phyloP scores from a whole-genome alignment of 495 filamentous ascomycete species.

The Lasiosphaeria ovina region DNA sequence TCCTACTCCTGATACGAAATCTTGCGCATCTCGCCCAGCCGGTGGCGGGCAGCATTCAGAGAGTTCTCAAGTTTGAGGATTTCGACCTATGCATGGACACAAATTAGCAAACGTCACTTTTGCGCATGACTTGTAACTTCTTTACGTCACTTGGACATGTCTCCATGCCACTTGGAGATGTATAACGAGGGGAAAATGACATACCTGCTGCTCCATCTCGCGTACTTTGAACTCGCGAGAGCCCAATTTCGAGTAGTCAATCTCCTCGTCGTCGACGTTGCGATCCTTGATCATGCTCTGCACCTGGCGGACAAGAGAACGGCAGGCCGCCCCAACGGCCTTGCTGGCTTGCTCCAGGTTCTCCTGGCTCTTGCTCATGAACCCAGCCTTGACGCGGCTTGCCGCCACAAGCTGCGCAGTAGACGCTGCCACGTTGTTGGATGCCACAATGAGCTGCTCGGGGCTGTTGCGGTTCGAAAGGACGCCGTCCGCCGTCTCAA shows the following conservation, averaged over 20 bases:
- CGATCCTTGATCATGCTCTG: slow-evolving; percentile 89
- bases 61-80: slow-evolving; percentile 93
- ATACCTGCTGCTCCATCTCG: slow-evolving; percentile 99
- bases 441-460: slow-evolving; percentile 96
- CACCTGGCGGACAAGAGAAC: slow-evolving; percentile 85
- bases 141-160: no score
- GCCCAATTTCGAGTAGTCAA: slow-evolving; percentile 84
- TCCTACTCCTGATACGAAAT: slow-evolving; percentile 88
- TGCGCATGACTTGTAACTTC: slow-evolving; percentile 9
- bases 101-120: slow-evolving; percentile 5
- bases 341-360: slow-evolving; percentile 86
- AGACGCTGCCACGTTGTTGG: slow-evolving; percentile 92
- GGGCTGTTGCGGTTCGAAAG: slow-evolving; percentile 86
- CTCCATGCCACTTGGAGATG: no score
- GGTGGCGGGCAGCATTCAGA: slow-evolving; percentile 73
- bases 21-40: slow-evolving; percentile 97
- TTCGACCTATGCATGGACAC: slow-evolving; percentile 65
- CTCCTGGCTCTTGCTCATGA: slow-evolving; percentile 96
- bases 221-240: slow-evolving; percentile 95
- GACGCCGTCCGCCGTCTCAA: slow-evolving; percentile 96
- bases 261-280: slow-evolving; percentile 76
- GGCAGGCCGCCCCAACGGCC: slow-evolving; percentile 85
- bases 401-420: slow-evolving; percentile 97
- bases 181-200: slow-evolving; percentile 25
- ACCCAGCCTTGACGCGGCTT: slow-evolving; percentile 92